Evolutionary conservation across 1,284 basidiomycete genomes (phyloP), one percentile per base, ranked within the genome.

Genomic region (Vanrija sp.): DNA sequence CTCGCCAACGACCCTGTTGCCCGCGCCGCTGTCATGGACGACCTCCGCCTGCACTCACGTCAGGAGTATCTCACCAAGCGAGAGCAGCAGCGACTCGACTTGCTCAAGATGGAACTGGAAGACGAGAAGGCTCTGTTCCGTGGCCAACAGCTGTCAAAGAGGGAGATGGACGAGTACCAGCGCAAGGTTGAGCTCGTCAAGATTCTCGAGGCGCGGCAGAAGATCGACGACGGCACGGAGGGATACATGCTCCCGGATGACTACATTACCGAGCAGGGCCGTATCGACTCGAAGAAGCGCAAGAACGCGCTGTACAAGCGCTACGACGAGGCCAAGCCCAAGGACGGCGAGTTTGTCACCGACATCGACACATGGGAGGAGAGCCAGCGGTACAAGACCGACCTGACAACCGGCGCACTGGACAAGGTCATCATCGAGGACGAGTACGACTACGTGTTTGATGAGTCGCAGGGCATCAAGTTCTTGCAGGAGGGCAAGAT

Each of bases 201-300:
- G 46, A 83, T 98, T 29, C 94, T 96, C 55, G 94, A 99, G 75
- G 94, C 95, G 72, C 85, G 94, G 19, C 82, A 93, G 60, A 87
- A 85, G 69, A 96, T 98, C 60, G 90, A 93, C 72, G 93, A 96
- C 78, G 89, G 91, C 61, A 90, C 83, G 75, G 93, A 96, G 60
- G 93, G 93, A 5, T 97, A 97, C 68, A 88, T 88, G 78, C 82
- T 96, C 39, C 94, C 93, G 0, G 93, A 96, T 66, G 95, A 98
- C 77, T 98, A 99, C 71, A 83, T 98, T 67, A 98, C 95, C 0
- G 95, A 97, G 69, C 91, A 97, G 74, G 96, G 96, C n/a, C 95
- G 93, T 75, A 89, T 98, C 60, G 94, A 98, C 82, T 88, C 86
- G 77, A 94, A 96, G 80, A 94, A 92, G 78, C 95, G 97, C 73